phyloP scores from a whole-genome alignment of 305 asterid genomes.

The Rubia peregrina region DNA sequence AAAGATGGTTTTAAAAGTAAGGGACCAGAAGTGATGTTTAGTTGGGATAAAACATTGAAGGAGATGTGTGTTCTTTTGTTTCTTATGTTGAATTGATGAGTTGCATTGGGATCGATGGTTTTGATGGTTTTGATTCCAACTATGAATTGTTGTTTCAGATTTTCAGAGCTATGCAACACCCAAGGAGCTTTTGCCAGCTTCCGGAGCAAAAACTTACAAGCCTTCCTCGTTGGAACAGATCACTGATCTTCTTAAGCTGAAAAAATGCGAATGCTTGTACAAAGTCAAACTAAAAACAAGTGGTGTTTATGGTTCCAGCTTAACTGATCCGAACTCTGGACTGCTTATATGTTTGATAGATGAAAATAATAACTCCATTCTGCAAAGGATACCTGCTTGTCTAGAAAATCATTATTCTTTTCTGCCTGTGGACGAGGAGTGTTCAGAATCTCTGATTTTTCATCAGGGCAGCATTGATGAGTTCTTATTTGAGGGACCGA shows the following conservation, averaged over 20 bases:
- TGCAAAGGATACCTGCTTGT: slow-evolving; percentile 61
- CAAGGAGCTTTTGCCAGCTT: slow-evolving; percentile 50
- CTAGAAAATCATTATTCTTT: slow-evolving; percentile 14
- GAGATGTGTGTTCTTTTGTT: not conserved
- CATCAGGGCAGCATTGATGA: slow-evolving; percentile 61
- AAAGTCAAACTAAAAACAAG: slow-evolving; percentile 64
- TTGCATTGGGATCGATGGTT: slow-evolving; percentile 5
- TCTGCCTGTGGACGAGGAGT: slow-evolving; percentile 24
- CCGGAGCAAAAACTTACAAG: slow-evolving; percentile 30
- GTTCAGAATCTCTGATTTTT: slow-evolving; percentile 36
- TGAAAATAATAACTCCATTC: slow-evolving; percentile 66
- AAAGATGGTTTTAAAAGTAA: not conserved
- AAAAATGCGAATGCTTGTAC: slow-evolving; percentile 35
- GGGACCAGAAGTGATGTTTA: not conserved
- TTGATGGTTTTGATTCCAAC: slow-evolving; percentile 2
- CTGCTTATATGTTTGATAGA: slow-evolving; percentile 67
- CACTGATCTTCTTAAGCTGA: slow-evolving; percentile 23
- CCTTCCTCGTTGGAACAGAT: slow-evolving; percentile 33
- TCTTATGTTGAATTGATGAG: not conserved
- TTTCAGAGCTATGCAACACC: slow-evolving; percentile 83
- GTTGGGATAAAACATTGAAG: not conserved
- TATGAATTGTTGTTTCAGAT: slow-evolving; percentile 36
- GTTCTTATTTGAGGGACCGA: slow-evolving; percentile 63
- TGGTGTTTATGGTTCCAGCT: slow-evolving; percentile 51
- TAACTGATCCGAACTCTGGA: slow-evolving; percentile 53